Evolutionary conservation across 2,329 filamentous ascomycete species (phyloP).

Genomic region (Aureobasidium namibiae): DNA sequence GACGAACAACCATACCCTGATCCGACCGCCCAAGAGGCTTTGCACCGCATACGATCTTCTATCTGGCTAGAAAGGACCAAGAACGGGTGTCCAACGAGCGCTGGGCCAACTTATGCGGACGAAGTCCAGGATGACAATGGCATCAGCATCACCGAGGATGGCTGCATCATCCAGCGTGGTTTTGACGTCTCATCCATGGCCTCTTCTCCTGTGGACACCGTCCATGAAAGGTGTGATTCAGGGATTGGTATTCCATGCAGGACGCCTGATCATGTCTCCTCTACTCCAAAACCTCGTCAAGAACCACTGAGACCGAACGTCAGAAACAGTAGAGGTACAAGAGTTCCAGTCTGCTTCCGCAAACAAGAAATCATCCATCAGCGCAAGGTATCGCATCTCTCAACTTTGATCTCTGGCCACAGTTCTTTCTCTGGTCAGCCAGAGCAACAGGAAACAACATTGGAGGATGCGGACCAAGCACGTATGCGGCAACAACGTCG

Average conservation of each 20-base stretch:
- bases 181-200: background rate
- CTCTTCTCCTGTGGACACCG: background rate
- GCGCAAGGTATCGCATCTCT: background rate
- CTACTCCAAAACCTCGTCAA: background rate
- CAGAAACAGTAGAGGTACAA: background rate
- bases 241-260: background rate
- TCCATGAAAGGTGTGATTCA: background rate
- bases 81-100: background rate
- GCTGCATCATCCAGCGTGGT: slow-evolving; percentile 1
- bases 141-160: background rate
- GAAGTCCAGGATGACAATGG: background rate
- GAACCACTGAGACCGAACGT: background rate
- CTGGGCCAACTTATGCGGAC: background rate
- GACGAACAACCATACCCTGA: background rate
- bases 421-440: no score
- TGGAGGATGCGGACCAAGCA: background rate
- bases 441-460: background rate
- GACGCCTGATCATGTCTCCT: background rate
- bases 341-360: slow-evolving; percentile 1
- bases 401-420: background rate
- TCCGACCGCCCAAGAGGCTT: background rate
- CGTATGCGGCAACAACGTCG: background rate
- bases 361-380: background rate
- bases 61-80: background rate
- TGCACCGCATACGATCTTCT: background rate